Evolutionary conservation across 495 filamentous ascomycete genomes (phyloP).

Genomic region (Aspergillus olivimuriae): DNA sequence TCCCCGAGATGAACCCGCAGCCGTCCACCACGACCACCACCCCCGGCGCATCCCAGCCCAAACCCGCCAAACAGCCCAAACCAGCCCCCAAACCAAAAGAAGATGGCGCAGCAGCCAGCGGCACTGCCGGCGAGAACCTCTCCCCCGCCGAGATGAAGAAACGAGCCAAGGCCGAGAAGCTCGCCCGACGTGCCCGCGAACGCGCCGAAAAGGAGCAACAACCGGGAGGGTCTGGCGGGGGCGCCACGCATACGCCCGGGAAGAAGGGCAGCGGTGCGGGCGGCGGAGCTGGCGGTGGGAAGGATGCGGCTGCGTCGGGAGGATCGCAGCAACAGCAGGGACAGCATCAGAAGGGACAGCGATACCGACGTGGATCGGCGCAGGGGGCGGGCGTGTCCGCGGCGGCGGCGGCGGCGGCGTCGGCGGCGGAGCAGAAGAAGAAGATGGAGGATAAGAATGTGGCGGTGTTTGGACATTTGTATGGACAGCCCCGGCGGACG

Average conservation of each 20-base stretch:
- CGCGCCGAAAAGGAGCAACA: constrained; percentile 37
- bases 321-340: constrained; percentile 13
- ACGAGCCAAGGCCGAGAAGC: constrained; percentile 71
- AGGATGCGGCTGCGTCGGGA: constrained; percentile 17
- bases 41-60: constrained; percentile 17
- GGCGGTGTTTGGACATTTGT: constrained; percentile 78
- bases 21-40: constrained; percentile 11
- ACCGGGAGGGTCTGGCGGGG: constrained; percentile 33
- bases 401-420: constrained; percentile 24
- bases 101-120: constrained; percentile 11
- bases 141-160: constrained; percentile 68
- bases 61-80: constrained; percentile 27
- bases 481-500: constrained; percentile 65
- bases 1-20: constrained; percentile 16
- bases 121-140: constrained; percentile 37
- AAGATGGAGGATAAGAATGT: constrained; percentile 64
- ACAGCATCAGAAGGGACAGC: constrained; percentile 41
- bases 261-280: constrained; percentile 3
- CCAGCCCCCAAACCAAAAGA: constrained; percentile 24
- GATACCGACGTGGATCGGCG: constrained; percentile 29
- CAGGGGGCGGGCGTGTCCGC: constrained; percentile 31
- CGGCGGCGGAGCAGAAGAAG: constrained; percentile 30
- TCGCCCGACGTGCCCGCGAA: constrained; percentile 61
- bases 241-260: constrained; percentile 8
- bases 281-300: constrained; percentile 26